Conservation (phyloP, 495 filamentous ascomycete genomes). For the Lasiosphaeris hirsuta region DNA sequence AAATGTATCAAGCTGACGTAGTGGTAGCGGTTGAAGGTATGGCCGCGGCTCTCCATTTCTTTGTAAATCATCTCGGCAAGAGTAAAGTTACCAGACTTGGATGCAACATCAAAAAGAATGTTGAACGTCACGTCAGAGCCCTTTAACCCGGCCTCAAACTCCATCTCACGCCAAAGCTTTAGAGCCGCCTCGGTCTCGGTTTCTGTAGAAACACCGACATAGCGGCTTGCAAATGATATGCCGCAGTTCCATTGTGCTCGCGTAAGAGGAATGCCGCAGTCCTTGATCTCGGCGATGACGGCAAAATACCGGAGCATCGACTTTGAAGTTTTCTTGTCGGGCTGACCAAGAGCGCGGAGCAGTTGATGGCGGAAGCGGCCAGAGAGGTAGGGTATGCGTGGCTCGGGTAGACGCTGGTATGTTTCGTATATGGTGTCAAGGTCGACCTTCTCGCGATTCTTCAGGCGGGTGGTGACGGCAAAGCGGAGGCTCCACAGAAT, state of each 20-base stretch:
- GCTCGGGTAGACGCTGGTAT: conserved; percentile 48
- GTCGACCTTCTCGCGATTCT: conserved; percentile 28
- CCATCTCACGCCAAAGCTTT: conserved; percentile 86
- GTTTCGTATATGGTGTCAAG: conserved; percentile 42
- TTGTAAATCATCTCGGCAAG: conserved; percentile 79
- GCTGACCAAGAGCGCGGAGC: conserved; percentile 64
- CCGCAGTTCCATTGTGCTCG: conserved; percentile 75
- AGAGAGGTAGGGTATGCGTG: conserved; percentile 63
- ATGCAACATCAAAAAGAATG: conserved; percentile 84
- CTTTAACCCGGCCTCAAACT: conserved; percentile 61
- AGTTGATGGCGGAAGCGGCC: conserved; percentile 57
- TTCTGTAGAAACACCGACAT: conserved; percentile 58
- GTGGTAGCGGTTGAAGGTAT: conserved; percentile 67
- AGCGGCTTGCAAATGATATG: conserved; percentile 71
- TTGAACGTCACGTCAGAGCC: conserved; percentile 77
- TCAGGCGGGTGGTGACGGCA: conserved; percentile 29
- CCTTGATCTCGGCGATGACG: conserved; percentile 77
- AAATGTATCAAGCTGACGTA: conserved; percentile 79
- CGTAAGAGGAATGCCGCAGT: conserved; percentile 59
- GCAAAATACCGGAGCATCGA: conserved; percentile 79
- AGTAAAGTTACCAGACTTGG: conserved; percentile 74
- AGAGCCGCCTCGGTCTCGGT: conserved; percentile 69
- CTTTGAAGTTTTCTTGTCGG: conserved; percentile 51
- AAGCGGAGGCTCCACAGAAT: conserved; percentile 33
- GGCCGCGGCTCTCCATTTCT: conserved; percentile 69